Evolutionary conservation across 441 rosid genomes (phyloP).

Genomic region (Pelargonium australe): DNA sequence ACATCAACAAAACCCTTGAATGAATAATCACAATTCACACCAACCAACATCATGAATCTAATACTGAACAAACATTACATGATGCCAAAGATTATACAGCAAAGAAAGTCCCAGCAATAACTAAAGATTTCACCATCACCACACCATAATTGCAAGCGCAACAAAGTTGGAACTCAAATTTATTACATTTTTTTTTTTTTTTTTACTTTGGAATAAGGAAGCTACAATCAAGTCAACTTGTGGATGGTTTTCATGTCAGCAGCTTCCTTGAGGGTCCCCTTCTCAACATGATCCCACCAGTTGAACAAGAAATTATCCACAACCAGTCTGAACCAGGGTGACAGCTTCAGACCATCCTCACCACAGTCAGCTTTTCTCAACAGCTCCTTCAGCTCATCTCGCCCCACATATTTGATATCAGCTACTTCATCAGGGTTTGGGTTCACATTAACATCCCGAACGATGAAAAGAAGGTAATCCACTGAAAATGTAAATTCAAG

Average conservation of each 20-base stretch:
- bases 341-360: conserved; percentile 70
- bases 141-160: too few relatives aligned
- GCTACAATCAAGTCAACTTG: conserved; percentile 31
- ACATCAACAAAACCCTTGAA: too few relatives aligned
- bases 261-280: conserved; percentile 57
- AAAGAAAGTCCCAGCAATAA: too few relatives aligned
- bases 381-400: conserved; percentile 68
- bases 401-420: conserved; percentile 61
- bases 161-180: too few relatives aligned
- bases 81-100: too few relatives aligned
- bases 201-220: too few relatives aligned
- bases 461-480: conserved; percentile 77
- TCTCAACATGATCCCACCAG: conserved; percentile 92
- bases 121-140: too few relatives aligned
- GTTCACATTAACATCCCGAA: conserved; percentile 57
- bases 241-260: conserved; percentile 72
- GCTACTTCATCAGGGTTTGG: conserved; percentile 93
- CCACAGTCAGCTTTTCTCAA: conserved; percentile 80
- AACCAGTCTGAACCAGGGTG: conserved; percentile 94
- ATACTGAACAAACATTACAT: too few relatives aligned
- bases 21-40: too few relatives aligned
- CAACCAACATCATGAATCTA: too few relatives aligned
- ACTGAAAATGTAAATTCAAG: conserved; percentile 34
- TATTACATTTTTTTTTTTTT: too few relatives aligned
- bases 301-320: conserved; percentile 84